Base-by-base conservation (phyloP, 73 alveolate species). In the Paramecium biaurelia region DNA sequence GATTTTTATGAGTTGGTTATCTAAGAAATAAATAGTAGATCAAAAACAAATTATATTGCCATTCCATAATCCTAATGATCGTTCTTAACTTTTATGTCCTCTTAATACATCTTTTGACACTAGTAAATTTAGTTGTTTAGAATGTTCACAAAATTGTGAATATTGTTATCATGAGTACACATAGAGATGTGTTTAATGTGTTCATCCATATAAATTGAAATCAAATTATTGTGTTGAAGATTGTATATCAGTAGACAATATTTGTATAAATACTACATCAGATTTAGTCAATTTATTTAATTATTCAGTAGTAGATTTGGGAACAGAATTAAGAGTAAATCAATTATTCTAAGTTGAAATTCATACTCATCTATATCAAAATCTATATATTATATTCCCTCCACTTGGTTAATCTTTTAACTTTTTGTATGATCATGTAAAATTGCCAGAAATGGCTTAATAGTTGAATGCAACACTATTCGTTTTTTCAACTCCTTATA, bases 91-190 rank as follows among this genome's bases (percentile, higher is more conserved):
- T 20, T 37, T 72, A 32, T 72, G 63, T 72, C 59, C 63, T 11
- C 58, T 72, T 15, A 35, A 72, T 15, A 72, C 86, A 34, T 32
- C 59, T 37, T 70, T 32, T 18, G 86, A 72, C 10, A 38, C 58
- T 72, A 34, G 21, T 20, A 72, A 10, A 37, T 72, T 72, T 37
- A 72, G 59, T 4, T 72, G 63, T 72, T 34, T 34, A 10, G 34
- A 72, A 72, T 72, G 63, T 28, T 42, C 67, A 4, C 18, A 12
- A 34, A 35, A 11, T 42, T 72, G 86, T 72, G 56, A 35, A 72
- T 38, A 72, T 72, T 72, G 86, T 7, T 72, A 72, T 35, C 86
- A 72, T 34, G 86, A 72, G 38, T 72, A 35, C 10, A 38, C 12
- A 2, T 35, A 32, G n/a, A 72, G 58, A 72, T 72, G 59, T 9